Evolutionary conservation across 2,329 filamentous ascomycete genomes (phyloP).

Genomic region (Camptophora hylomeconis): DNA sequence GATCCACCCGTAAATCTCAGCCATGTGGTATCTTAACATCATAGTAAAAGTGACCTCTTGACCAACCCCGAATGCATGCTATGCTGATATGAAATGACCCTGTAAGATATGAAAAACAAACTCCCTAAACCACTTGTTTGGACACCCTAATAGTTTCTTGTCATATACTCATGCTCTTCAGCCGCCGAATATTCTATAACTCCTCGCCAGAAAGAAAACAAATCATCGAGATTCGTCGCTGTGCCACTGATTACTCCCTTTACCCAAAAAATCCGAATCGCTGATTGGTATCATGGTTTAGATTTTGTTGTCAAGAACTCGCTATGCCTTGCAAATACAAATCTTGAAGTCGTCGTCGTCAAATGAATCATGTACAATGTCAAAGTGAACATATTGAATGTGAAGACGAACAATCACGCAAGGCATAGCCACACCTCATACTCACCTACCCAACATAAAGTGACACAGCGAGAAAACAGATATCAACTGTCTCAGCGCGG

Average conservation of each 20-base stretch:
- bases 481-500: slow-evolving; percentile 9
- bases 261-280: slow-evolving; percentile 9
- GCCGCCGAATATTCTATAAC: slow-evolving; percentile 13
- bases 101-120: no score
- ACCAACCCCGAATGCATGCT: no score
- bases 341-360: slow-evolving; percentile 10
- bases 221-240: slow-evolving; percentile 9
- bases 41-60: no score
- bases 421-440: slow-evolving; percentile 16
- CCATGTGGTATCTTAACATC: no score
- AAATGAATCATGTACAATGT: slow-evolving; percentile 7
- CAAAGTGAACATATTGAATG: no score
- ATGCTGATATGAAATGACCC: no score
- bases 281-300: slow-evolving; percentile 18
- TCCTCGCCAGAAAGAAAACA: slow-evolving; percentile 15
- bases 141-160: no score
- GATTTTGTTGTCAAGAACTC: slow-evolving; percentile 14
- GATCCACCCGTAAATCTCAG: no score
- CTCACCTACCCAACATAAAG: slow-evolving; percentile 12
- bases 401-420: no score
- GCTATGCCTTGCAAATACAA: slow-evolving; percentile 15
- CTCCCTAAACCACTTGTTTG: no score
- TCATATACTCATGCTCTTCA: slow-evolving; percentile 9
- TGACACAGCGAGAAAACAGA: slow-evolving; percentile 13
- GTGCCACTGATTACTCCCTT: slow-evolving; percentile 15